Base-by-base conservation (phyloP, 2,329 filamentous ascomycete species). In the Sarocladium brachiariae region DNA sequence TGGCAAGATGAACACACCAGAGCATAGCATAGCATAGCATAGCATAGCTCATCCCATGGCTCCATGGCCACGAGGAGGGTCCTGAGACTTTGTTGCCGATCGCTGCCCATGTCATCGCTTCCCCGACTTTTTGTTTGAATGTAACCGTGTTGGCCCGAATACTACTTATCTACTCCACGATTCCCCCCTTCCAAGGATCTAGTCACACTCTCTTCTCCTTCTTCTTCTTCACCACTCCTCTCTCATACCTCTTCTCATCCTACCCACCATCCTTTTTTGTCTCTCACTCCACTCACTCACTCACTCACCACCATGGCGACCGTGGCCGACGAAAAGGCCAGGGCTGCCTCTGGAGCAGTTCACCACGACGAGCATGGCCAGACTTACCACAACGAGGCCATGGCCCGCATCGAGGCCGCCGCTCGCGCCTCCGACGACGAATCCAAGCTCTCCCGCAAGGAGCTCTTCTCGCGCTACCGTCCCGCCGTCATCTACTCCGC, bases 381-480 rank as follows among this genome's bases (percentile, higher is more conserved):
- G 21, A 55, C 7, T 8, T 47, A 47, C 33, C n/a, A 60, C 56
- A 56, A 19, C 3, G 50, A 60, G 3, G 51, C 65, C 37, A 55
- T 57, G 24, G 61, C 63, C 13, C 63, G 65, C 49, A 62, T 66
- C 50, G 63, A 66, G 52, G 62, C 64, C 19, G 64, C 64, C 34
- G 59, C 62, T n/a, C 58, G 56, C 8, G 51, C 56, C 47, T 60
- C 56, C 35, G 63, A 65, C 19, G 61, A 59, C 1, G 64, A 66
- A 49, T 50, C 57, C 23, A 54, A 52, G 1, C 53, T 66, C 13
- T 54, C 62, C 16, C 58, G 57, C 25, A 65, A 63, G 52, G 62
- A 66, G 52, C 62, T 66, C 9, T 62, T 66, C 41, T 50, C 21
- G 2, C 57, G 57, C 6, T 66, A 66, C 53, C 55, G 50, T 54